Evolutionary conservation across 129 eudicot species (phyloP), one percentile per base, ranked within the genome.

Genomic region (Centaurea solstitialis): DNA sequence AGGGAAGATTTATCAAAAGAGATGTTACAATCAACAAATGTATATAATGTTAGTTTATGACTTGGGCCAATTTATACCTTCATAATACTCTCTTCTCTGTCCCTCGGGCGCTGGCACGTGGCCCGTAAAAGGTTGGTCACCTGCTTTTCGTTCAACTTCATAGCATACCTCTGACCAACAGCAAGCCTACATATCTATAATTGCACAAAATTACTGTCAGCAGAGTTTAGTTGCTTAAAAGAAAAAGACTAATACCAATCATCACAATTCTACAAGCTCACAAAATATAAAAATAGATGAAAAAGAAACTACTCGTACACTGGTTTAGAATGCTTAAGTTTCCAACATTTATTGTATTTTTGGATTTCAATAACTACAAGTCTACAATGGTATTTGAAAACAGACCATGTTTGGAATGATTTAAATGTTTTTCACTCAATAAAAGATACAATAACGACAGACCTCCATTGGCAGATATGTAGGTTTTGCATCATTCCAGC

Each of bases 381-480:
- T 21, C 62, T 9, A 40, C 6, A 22, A 5, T 21, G 21, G 2
- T 41, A 21, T 72, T 64, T 64, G 9, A 57, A 57, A 18, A 20
- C 40, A 6, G 57, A 17, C 4, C 37, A 50, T 45, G 13, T 45
- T n/a, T n/a, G 28, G 10, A 15, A 10, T 15, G 24, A 24, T n/a
- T 43, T 43, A 15, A n/a, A 10, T 33, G n/a, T 17, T 15, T 57
- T 33, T 35, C 79, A 75, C 23, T 35, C 33, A 57, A 66, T 22
- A 53, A 5, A 5, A 11, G 20, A 70, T 9, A 65, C 21, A 64
- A 41, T 12, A 53, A 35, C 5, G 22, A 24, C 24, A 57, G 7
- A 95, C 99, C 99, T 96, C 99, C 90, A 93, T 89, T 0, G 99
- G 99, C 35, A 96, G 30, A 75, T 88, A 91, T 0, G 75, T 78